phyloP scores from a whole-genome alignment of 1,284 basidiomycete genomes.

The Amylostereum chailletii region DNA sequence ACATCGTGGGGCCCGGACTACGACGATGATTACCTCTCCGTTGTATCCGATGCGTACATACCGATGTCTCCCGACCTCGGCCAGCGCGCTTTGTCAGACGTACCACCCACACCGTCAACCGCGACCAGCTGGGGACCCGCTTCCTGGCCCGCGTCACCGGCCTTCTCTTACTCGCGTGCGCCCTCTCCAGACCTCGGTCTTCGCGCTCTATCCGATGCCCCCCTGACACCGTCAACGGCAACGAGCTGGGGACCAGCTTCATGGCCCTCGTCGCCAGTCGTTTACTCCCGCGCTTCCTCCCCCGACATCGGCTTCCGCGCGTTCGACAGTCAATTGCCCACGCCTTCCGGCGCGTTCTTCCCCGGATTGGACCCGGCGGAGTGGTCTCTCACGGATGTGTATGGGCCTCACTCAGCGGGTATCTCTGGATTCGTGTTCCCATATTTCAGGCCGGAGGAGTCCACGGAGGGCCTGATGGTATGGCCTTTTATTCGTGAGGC shows the following conservation, averaged over 20 bases:
- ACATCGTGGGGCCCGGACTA: slow-evolving; percentile 33
- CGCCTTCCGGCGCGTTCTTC: slow-evolving; percentile 31
- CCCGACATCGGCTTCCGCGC: slow-evolving; percentile 26
- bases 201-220: slow-evolving; percentile 40
- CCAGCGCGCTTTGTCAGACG: slow-evolving; percentile 14
- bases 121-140: slow-evolving; percentile 36
- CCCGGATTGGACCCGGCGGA: slow-evolving; percentile 22
- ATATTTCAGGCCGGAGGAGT: slow-evolving; percentile 8
- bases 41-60: slow-evolving; percentile 17
- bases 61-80: slow-evolving; percentile 31
- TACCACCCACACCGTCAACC: slow-evolving; percentile 19
- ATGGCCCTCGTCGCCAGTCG: slow-evolving; percentile 6
- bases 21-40: slow-evolving; percentile 18
- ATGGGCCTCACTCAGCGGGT: neutral
- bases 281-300: slow-evolving; percentile 18
- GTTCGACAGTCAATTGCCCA: slow-evolving; percentile 16
- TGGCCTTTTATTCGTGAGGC: slow-evolving; percentile 4
- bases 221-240: slow-evolving; percentile 32
- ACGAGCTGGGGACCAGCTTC: slow-evolving; percentile 41
- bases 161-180: slow-evolving; percentile 10
- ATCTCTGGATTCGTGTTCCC: slow-evolving; percentile 19
- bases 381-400: slow-evolving; percentile 7
- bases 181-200: slow-evolving; percentile 29
- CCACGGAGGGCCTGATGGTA: slow-evolving; percentile 2
- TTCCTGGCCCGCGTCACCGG: slow-evolving; percentile 12